Base-by-base conservation (phyloP, 305 asterid species). In the Solanum hybrid region DNA sequence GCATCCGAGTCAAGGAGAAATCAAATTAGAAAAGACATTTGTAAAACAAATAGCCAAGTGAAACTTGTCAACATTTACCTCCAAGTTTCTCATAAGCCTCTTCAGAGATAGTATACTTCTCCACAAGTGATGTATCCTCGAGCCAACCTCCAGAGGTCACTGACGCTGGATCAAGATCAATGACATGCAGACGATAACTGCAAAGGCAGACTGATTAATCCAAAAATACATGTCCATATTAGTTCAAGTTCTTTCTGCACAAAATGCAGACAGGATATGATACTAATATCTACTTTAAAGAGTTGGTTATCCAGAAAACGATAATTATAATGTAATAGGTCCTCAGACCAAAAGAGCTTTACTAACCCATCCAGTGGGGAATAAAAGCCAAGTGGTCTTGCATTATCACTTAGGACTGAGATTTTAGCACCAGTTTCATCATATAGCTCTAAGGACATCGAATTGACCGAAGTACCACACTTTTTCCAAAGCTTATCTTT, bases 111-210 rank as follows among this genome's bases (percentile, higher is more conserved):
- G 93, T 97, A 92, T 94, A 97, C 93, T 96, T 97, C 94, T 97
- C 99, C 89, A 96, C 99, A 60, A 95, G 97, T 85, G 99, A 96
- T 60, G 98, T 95, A 87, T 97, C 98, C 84, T 97, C 99, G 91
- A 97, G 93, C 99, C 99, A 97, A 93, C 99, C 99, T 84, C 99
- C 99, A 90, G 99, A 94, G 45, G 98, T 95, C 71, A 97, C 93
- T 15, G 99, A 97, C 79, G 97, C 94, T 89, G 99, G 99, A 92
- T 97, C 99, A 26, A 93, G 95, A 93, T 96, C 99, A 90, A 94
- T 92, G 81, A 96, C 92, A 80, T 97, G 99, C 88, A 97, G 89
- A 92, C 96, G 96, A 86, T 92, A 96, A 88, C 99, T 97, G 93
- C 87, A 91, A 27, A 89, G 79, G 51, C 29, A 29, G 42, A 84